A percentile compares a stretch with the other conserved stretches of the same genome.
Conservation (phyloP, 2,329 filamentous ascomycete species). For the Penicillium digitatum region DNA sequence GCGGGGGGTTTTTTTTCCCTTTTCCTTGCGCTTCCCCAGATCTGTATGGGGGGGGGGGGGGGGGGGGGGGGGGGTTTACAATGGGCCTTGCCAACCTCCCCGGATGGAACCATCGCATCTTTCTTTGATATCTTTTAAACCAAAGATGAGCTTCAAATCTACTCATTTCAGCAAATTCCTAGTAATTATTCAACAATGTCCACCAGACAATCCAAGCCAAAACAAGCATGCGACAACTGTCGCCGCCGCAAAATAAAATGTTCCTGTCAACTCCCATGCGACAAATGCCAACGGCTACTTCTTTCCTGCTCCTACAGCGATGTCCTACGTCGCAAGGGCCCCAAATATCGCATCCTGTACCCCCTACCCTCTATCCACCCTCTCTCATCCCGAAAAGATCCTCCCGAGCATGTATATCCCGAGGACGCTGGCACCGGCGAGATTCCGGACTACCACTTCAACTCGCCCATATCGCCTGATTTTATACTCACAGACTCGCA, state of each 20-base stretch:
- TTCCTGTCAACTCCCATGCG: constrained; percentile 39
- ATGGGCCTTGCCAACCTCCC: not conserved
- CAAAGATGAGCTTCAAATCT: not conserved
- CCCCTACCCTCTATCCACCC: constrained; percentile 37
- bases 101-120: not conserved
- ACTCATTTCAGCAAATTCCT: not conserved
- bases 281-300: constrained; percentile 39
- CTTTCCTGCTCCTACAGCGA: constrained; percentile 41
- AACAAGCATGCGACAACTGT: constrained; percentile 43
- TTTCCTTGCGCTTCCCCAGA: constrained; percentile 17
- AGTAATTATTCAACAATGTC: constrained; percentile 22
- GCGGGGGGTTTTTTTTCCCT: constrained; percentile 11
- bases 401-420: constrained; percentile 14
- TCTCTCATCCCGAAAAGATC: constrained; percentile 18
- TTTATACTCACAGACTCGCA: constrained; percentile 25
- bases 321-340: constrained; percentile 38
- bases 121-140: not conserved
- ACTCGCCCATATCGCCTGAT: constrained; percentile 27
- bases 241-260: constrained; percentile 45
- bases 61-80: not conserved
- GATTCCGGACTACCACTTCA: constrained; percentile 20
- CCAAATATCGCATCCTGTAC: constrained; percentile 40
- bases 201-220: constrained; percentile 24
- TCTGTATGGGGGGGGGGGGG: not conserved
- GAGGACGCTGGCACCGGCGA: constrained; percentile 14